Evolutionary conservation across 768 basidiomycete species (phyloP).

Genomic region (Tricholoma flavovirens): DNA sequence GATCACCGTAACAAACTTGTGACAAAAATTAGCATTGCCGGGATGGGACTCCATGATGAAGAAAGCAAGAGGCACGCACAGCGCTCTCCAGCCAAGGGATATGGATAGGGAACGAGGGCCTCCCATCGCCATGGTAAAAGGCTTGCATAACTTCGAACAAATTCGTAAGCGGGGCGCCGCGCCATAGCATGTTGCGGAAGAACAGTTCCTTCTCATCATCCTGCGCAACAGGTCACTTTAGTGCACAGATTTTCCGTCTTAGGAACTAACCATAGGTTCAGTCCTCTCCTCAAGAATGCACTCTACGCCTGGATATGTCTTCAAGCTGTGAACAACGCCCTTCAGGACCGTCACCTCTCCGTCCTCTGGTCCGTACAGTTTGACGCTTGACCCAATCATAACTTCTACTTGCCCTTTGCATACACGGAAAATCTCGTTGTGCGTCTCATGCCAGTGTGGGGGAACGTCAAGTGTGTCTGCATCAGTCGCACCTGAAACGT

Average conservation of each 20-base stretch:
- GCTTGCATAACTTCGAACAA: not conserved
- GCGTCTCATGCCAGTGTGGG: slow-evolving; percentile 29
- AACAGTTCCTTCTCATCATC: slow-evolving; percentile 29
- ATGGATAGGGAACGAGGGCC: slow-evolving; percentile 16
- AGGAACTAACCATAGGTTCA: slow-evolving; percentile 22
- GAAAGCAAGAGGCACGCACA: not conserved
- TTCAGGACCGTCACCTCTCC: slow-evolving; percentile 25
- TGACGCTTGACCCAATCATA: slow-evolving; percentile 15
- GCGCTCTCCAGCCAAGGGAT: slow-evolving; percentile 23
- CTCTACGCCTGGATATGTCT: slow-evolving; percentile 20
- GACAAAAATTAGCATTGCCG: no score
- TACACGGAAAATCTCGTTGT: slow-evolving; percentile 28
- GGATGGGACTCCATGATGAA: not conserved
- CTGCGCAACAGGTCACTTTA: slow-evolving; percentile 8
- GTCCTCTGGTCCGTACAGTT: slow-evolving; percentile 24
- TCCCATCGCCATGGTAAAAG: slow-evolving; percentile 23
- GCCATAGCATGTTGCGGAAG: slow-evolving; percentile 24
- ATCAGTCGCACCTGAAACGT: slow-evolving; percentile 18
- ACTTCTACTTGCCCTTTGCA: slow-evolving; percentile 25
- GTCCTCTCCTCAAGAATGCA: slow-evolving; percentile 26
- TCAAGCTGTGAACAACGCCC: slow-evolving; percentile 23
- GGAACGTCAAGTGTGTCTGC: slow-evolving; percentile 23
- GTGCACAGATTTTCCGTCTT: not conserved
- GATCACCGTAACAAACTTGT: no score
- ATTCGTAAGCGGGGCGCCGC: slow-evolving; percentile 5